Evolutionary conservation across 192 early-diverging fungal species (phyloP), one percentile per base, ranked within the genome.

Genomic region (Coemansia furcata): DNA sequence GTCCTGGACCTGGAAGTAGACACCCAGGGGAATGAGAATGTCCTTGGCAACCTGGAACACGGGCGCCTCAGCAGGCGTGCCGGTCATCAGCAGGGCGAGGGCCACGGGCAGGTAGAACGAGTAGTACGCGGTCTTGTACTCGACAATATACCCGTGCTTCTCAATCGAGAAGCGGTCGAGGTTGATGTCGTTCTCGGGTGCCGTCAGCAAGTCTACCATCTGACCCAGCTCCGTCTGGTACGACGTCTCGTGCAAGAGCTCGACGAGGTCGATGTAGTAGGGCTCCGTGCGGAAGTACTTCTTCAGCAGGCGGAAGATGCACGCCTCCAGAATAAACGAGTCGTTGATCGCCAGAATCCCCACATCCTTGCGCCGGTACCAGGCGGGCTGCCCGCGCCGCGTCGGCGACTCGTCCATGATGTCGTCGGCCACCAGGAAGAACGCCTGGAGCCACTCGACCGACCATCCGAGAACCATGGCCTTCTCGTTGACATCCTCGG

Each of bases 1-100:
- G 76, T 99, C 97, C 85, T 99, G 97, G 61, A 96, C 85, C 85
- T 99, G 97, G 89, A 99, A 99, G 79, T 99, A 99, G 82, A 95
- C 93, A 38, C 97, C 97, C 35, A 99, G 82, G 9, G 97, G 96
- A 50, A 99, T 85, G 44, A 99, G 85, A 35, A 99, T 92, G 43
- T 84, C 85, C 73, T 89, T 83, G 26, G 96, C 94, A 62, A 94
- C 87, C 82, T 90, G 77, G 87, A 87, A 96, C 23, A 92, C 90
- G 26, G 71, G 70, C 69, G 89, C 90, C n/a, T 88, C 85, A 58
- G 89, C 90, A 2, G 58, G 44, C 46, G 95, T 85, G 50, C 93
- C 94, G 60, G 90, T 90, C 89, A 97, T 91, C 52, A 87, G 82
- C 88, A 99, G 94, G 32, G 95, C 93, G 59, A 95, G 83, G 37